Percentiles rank a stretch among this genome's conserved stretches.
Evolutionary conservation across 1,284 basidiomycete genomes (phyloP).

Genomic region (Puccinia novopanici): DNA sequence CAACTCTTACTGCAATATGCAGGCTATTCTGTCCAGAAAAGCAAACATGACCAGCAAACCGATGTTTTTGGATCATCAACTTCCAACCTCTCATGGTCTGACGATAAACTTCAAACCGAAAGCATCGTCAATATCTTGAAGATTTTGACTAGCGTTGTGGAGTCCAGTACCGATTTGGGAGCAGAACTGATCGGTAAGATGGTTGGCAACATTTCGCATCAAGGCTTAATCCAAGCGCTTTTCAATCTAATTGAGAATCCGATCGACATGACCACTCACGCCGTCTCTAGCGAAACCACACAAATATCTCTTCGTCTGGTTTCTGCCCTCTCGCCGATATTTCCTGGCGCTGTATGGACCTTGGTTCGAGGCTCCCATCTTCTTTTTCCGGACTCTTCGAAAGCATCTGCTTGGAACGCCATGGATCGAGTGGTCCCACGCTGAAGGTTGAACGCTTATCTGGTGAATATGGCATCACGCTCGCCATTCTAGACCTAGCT

Average conservation of each 20-base stretch:
- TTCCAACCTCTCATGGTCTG: constrained; percentile 34
- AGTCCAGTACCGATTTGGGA: constrained; percentile 34
- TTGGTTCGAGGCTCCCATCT: constrained; percentile 38
- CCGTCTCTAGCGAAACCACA: constrained; percentile 22
- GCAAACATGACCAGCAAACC: constrained; percentile 5
- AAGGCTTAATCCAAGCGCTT: constrained; percentile 34
- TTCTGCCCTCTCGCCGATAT: constrained; percentile 42
- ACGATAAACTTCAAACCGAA: constrained; percentile 36
- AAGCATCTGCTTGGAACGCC: constrained; percentile 27
- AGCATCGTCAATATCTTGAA: constrained; percentile 38
- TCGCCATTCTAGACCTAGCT: constrained; percentile 42
- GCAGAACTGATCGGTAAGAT: constrained; percentile 41
- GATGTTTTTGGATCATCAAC: constrained; percentile 43
- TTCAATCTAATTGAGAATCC: constrained; percentile 44
- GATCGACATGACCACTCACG: constrained; percentile 27
- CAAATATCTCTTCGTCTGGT: constrained; percentile 43
- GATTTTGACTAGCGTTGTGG: constrained; percentile 35
- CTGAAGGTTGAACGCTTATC: constrained; percentile 36
- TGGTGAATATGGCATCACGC: constrained; percentile 48
- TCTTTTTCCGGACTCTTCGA: constrained; percentile 45
- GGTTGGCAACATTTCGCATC: constrained; percentile 29
- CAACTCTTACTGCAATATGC: constrained; percentile 32
- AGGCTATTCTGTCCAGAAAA: constrained; percentile 21
- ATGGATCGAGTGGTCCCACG: constrained; percentile 13
- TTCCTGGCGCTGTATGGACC: constrained; percentile 49